Conservation (phyloP, 495 filamentous ascomycete species). For the Daldinia caldariorum region DNA sequence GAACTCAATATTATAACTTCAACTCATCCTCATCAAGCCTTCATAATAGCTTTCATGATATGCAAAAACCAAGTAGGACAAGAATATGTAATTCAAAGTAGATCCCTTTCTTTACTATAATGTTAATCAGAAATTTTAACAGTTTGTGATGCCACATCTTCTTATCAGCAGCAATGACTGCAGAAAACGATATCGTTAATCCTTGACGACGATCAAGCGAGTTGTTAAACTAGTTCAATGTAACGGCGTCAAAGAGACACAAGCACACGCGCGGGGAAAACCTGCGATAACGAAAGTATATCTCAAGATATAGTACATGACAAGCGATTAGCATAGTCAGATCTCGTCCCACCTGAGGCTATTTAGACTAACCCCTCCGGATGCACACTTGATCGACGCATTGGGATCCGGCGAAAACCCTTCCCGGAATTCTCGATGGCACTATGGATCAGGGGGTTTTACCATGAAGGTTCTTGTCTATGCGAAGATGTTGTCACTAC, state of each 20-base stretch:
- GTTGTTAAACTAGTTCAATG: conserved; percentile 29
- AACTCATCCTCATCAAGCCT: conserved; percentile 9
- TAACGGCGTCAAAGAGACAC: conserved; percentile 39
- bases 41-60: neutral
- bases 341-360: conserved; percentile 35
- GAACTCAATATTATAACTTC: conserved; percentile 29
- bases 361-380: conserved; percentile 32
- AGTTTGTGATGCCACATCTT: neutral
- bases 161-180: neutral
- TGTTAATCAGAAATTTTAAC: neutral
- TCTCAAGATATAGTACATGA: conserved; percentile 26
- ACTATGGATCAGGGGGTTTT: conserved; percentile 23
- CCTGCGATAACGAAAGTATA: conserved; percentile 25
- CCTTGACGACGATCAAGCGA: conserved; percentile 56
- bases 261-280: conserved; percentile 2
- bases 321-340: conserved; percentile 30
- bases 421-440: conserved; percentile 52
- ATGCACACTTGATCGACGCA: conserved; percentile 34
- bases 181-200: conserved; percentile 19
- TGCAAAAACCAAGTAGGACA: neutral
- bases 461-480: conserved; percentile 15
- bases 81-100: neutral
- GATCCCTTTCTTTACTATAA: neutral
- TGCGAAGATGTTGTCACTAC: conserved; percentile 18
- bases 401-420: conserved; percentile 45